Conservation (phyloP, 2,329 filamentous ascomycete genomes). For the Botrytis pseudocinerea region DNA sequence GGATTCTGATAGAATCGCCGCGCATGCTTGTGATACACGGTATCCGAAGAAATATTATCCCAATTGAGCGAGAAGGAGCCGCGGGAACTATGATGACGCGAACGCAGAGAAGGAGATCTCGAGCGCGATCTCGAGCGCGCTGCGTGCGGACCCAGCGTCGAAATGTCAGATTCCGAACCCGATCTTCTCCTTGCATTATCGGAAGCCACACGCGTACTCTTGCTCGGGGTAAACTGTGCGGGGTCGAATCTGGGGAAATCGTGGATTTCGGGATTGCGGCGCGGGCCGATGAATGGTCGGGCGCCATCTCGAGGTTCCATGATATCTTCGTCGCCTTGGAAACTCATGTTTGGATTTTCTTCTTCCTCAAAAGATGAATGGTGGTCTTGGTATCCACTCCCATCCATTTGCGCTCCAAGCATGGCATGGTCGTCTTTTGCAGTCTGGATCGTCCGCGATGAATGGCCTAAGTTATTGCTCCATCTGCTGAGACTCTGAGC, state of each 20-base stretch:
- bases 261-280: background rate
- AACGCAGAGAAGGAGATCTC: background rate
- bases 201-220: background rate
- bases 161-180: background rate
- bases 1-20: constrained; percentile 14
- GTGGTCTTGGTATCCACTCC: background rate
- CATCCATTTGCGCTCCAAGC: background rate
- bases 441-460: background rate
- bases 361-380: background rate
- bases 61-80: constrained; percentile 12
- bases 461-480: background rate
- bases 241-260: constrained; percentile 6
- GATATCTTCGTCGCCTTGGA: constrained; percentile 6
- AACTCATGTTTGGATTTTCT: background rate
- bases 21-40: constrained; percentile 17
- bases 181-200: background rate
- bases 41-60: constrained; percentile 13
- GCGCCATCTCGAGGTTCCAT: background rate
- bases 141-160: background rate
- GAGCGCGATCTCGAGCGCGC: background rate
- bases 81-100: background rate
- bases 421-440: background rate
- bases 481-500: background rate
- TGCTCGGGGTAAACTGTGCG: background rate
- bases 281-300: background rate